Conservation (phyloP, 495 filamentous ascomycete species). For the Collariella sp. region DNA sequence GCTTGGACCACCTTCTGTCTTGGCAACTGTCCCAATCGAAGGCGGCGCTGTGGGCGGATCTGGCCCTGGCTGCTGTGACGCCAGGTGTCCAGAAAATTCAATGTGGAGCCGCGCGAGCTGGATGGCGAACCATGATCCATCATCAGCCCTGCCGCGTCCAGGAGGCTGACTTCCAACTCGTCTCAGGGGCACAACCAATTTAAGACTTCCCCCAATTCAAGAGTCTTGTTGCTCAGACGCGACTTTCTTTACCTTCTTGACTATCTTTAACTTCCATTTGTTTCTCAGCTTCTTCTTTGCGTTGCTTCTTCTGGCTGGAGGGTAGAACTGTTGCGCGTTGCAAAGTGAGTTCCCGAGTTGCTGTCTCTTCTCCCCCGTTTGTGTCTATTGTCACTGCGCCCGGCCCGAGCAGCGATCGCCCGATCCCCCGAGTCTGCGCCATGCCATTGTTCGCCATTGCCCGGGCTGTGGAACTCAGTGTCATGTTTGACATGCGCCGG, state of each 20-base stretch:
- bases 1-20: conserved; percentile 17
- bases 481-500: too few species aligned
- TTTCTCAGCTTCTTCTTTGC: conserved; percentile 9
- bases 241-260: conserved; percentile 11
- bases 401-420: too few species aligned
- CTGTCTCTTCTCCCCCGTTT: neutral
- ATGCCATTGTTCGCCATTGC: too few species aligned
- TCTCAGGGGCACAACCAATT: conserved; percentile 18
- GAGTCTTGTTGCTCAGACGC: neutral
- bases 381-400: too few species aligned
- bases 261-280: conserved; percentile 17
- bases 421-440: too few species aligned
- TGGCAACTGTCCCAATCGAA: neutral
- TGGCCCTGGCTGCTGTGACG: neutral
- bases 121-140: conserved; percentile 4
- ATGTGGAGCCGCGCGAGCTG: too few species aligned
- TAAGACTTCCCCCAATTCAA: conserved; percentile 1
- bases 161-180: conserved; percentile 9
- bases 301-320: neutral
- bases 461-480: too few species aligned
- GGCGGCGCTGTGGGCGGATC: too few species aligned
- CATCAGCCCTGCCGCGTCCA: conserved; percentile 11
- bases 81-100: conserved; percentile 28
- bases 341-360: conserved; percentile 10
- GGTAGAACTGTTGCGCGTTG: neutral